These are phyloP conservation scores for Xylaria sp. DNA, from an alignment of 2,329 filamentous ascomycete genomes.

Conservation along the genomic window DNA sequence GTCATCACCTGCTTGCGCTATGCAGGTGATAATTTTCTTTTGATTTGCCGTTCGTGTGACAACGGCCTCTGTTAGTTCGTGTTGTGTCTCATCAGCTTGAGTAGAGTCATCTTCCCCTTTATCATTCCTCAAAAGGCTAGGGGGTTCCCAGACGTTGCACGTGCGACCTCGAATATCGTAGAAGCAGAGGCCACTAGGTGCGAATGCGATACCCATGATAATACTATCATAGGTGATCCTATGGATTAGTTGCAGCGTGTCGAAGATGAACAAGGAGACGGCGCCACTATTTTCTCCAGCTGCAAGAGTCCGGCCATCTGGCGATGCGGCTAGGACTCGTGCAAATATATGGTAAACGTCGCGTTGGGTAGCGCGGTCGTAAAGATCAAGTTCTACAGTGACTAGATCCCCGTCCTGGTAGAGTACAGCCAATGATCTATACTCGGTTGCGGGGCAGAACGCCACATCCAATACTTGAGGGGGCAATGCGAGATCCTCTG, in stretches of 20 bases:
- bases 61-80: neutral
- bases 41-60: neutral
- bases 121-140: neutral
- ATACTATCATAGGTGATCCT: neutral
- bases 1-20: neutral
- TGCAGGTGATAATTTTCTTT: neutral
- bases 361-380: neutral
- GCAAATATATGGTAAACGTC: constrained; percentile 16
- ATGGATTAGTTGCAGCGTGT: neutral
- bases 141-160: neutral
- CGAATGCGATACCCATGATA: neutral
- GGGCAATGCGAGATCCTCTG: neutral
- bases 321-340: constrained; percentile 9
- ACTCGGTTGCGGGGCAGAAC: neutral
- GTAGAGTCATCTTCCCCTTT: neutral
- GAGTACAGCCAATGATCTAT: neutral
- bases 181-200: neutral
- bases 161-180: neutral
- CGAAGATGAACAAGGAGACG: neutral
- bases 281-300: constrained; percentile 19
- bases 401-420: neutral
- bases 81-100: neutral
- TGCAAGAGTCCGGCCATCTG: constrained; percentile 8
- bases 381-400: neutral
- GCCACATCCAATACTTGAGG: neutral